Evolutionary conservation across 805 yeast species (phyloP), one percentile per base, ranked within the genome.

Genomic region (Starmerella khaoyaiensis): DNA sequence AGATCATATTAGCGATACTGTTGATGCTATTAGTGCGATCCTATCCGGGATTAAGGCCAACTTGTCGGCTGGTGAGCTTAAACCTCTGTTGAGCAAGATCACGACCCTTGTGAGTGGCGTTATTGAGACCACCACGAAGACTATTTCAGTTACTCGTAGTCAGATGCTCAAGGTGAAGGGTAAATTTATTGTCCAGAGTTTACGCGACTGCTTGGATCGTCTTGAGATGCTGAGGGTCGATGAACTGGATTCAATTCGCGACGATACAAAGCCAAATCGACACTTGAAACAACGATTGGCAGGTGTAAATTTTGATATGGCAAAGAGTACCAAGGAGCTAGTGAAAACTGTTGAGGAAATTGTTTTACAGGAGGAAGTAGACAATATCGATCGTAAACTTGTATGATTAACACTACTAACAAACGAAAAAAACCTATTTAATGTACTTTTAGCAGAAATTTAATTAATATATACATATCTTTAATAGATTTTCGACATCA

Each of bases 321-420:
- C 96, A 18, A 84, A 87, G 59, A 79, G 93, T 57, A 87, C 96
- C 4, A 87, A 86, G 58, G 97, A 87, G 58, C 68, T 87, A 54
- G 97, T 87, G 16, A 86, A 86, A 62, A 81, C 94, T 1, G 95
- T 87, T 4, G 96, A 87, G 56, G 96, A 86, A 55, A 94, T 94
- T 18, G 79, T 86, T 53, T 63, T 86, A 51, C 78, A 78, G 52
- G 86, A 79, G 48, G 94, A 84, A 51, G 79, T 86, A 50, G 84
- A 76, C 4, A 75, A 76, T 47, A 67, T 83, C 48, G 86, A 83
- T 59, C 74, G 82, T 10, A 69, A 46, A 37, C 47, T 58, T 12
- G 40, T 24, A 7, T 42, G 32, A 37, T 5, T 20, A 28, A 4
- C 15, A n/a, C 14, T 23, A 23, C n/a, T 23, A n/a, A n/a, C 12